A percentile compares a stretch with the other conserved stretches of the same genome.
Evolutionary conservation across 805 yeast genomes (phyloP).

Genomic region (Candida wancherniae): DNA sequence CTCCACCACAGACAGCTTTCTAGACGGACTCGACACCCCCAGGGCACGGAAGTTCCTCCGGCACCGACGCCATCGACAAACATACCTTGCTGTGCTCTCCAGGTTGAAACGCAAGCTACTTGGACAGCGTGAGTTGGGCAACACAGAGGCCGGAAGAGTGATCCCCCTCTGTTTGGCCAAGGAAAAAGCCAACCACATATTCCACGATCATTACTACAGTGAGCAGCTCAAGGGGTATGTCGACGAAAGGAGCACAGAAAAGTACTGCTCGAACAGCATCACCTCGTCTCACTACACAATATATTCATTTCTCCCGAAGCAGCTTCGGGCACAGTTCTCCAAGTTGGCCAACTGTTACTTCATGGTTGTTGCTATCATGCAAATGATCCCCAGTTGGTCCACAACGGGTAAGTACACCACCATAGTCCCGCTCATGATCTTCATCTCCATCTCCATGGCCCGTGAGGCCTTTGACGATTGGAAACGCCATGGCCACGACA

Average conservation of each 20-base stretch:
- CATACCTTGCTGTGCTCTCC: constrained; percentile 30
- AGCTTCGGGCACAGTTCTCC: constrained; percentile 84
- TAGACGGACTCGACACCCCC: constrained; percentile 2
- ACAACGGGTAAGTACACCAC: constrained; percentile 96
- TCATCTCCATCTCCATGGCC: constrained; percentile 82
- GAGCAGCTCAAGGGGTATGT: constrained; percentile 30
- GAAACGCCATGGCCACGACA: constrained; percentile 80
- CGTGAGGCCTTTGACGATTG: constrained; percentile 94
- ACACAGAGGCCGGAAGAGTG: constrained; percentile 57
- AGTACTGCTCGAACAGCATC: constrained; percentile 64
- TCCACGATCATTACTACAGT: constrained; percentile 27
- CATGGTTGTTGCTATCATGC: constrained; percentile 83
- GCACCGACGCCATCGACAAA: constrained; percentile 9
- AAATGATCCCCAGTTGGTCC: constrained; percentile 95
- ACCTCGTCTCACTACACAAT: constrained; percentile 84
- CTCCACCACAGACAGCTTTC: constrained; percentile 5
- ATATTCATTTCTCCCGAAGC: constrained; percentile 81
- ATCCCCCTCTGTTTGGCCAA: constrained; percentile 60
- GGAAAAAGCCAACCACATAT: constrained; percentile 26
- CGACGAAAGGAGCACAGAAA: constrained; percentile 65
- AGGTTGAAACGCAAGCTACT: constrained; percentile 4
- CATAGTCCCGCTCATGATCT: constrained; percentile 79
- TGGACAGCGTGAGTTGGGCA: constrained; percentile 6
- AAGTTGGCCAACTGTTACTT: constrained; percentile 90
- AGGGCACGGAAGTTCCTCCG: constrained; percentile 6